Base-by-base conservation (phyloP, 2,329 filamentous ascomycete genomes). In the Cladosporium colombiae region DNA sequence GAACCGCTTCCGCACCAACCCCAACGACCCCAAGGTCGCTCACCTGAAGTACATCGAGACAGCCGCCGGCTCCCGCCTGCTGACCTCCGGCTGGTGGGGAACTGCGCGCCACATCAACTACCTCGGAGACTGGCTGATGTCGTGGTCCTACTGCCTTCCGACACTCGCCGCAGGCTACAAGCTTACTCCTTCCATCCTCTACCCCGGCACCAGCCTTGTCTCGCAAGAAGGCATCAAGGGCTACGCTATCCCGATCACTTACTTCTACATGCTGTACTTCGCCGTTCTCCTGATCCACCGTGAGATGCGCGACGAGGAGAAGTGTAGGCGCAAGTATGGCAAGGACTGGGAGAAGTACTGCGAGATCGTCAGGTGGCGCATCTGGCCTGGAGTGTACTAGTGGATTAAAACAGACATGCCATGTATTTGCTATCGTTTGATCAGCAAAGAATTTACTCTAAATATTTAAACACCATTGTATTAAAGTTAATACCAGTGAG, bases 211-310 rank as follows among this genome's bases (percentile, higher is more conserved):
- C 14, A 86, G 89, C 72, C 84, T 93, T 1, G 83, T 92, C 16
- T 72, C 70, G 11, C 74, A 73, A 14, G 75, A 76, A 58, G 87
- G 88, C 29, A 89, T 91, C 35, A 87, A 85, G 71, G 93, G 92
- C 25, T 96, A 91, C 86, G 93, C 90, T 56, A 93, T 93, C 79
- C 81, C 93, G 55, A 86, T 97, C 70, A 97, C 93, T 0, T 98
- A 97, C 82, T 97, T 97, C 77, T 98, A 96, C 81, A 84, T 97
- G 71, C 74, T 96, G 8, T 98, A 97, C 82, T 97, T 98, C 81
- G 93, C 89, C 3, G 81, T 96, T 14, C 80, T 98, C 68, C 84
- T 98, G 13, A 82, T 97, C 63, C 94, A 97, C 77, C 90, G 94
- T 23, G 93, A 96, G 76, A 82, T 88, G 66, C 86, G 94, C 62